These are phyloP conservation scores for Leccinum truebloodii DNA, from an alignment of 768 basidiomycete genomes.

Conservation along the genomic window DNA sequence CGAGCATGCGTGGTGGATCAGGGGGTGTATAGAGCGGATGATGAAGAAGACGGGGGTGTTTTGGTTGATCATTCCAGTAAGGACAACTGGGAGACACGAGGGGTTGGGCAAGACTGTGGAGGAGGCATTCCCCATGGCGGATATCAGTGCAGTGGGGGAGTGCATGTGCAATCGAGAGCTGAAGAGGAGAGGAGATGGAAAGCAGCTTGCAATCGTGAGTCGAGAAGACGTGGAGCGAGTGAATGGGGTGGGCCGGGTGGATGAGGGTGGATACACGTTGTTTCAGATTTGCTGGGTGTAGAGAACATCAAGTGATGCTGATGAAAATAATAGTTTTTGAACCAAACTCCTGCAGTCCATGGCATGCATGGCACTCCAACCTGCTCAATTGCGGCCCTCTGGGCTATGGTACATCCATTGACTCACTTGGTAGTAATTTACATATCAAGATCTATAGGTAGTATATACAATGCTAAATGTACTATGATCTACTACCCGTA, in stretches of 20 bases:
- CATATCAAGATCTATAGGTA: constrained; percentile 12
- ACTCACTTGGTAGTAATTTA: not conserved
- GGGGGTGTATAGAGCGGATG: constrained; percentile 53
- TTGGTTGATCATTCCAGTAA: constrained; percentile 72
- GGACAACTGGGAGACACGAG: constrained; percentile 64
- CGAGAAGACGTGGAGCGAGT: constrained; percentile 48
- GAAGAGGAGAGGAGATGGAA: constrained; percentile 1
- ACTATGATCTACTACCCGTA: not conserved
- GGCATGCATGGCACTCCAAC: no score
- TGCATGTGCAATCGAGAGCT: not conserved
- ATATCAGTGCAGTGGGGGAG: not conserved
- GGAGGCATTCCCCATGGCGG: constrained; percentile 44
- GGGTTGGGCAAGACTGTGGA: constrained; percentile 59
- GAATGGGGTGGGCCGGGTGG: constrained; percentile 53
- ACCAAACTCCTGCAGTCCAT: no score
- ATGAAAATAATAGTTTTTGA: no score
- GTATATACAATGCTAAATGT: not conserved
- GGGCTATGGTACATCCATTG: not conserved
- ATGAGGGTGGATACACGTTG: not conserved
- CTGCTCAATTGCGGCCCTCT: no score
- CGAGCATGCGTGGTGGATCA: constrained; percentile 69
- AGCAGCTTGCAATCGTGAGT: constrained; percentile 47
- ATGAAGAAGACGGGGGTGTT: constrained; percentile 53
- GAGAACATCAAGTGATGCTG: not conserved
- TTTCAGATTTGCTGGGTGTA: not conserved